A percentile compares a stretch with the other conserved stretches of the same genome.
Evolutionary conservation across 1,284 basidiomycete species (phyloP).

Genomic region (Malassezia obtusa): DNA sequence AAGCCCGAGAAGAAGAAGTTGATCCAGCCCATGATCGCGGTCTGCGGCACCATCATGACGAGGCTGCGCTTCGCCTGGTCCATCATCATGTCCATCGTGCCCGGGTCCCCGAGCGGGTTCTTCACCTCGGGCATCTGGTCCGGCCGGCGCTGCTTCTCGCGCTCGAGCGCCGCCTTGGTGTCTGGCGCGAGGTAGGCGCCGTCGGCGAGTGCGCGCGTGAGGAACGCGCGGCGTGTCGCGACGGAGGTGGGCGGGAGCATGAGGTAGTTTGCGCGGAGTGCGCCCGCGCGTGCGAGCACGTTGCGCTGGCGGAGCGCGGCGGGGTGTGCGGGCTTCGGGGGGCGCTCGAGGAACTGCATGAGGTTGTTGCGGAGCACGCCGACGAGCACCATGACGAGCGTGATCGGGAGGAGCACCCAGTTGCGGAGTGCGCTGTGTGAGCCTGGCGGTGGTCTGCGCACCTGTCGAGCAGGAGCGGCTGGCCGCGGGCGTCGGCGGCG

Average conservation of each 20-base stretch:
- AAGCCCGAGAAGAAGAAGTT: constrained; percentile 99
- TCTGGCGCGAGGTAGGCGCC: constrained; percentile 38
- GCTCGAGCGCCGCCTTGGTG: constrained; percentile 11
- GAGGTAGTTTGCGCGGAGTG: constrained; percentile 33
- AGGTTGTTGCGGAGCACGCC: constrained; percentile 90
- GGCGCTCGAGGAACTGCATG: constrained; percentile 69
- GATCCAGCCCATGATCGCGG: constrained; percentile 99
- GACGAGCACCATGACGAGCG: constrained; percentile 93
- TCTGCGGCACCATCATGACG: constrained; percentile 57
- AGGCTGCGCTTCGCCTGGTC: constrained; percentile 97
- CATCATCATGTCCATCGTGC: constrained; percentile 97
- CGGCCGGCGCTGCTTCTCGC: constrained; percentile 1
- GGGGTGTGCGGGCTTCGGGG: constrained; percentile 69
- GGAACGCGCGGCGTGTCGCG: constrained; percentile 25
- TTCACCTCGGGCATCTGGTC: constrained; percentile 45
- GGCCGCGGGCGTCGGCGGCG: not conserved
- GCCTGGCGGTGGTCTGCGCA: not conserved
- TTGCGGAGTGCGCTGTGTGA: constrained; percentile 46
- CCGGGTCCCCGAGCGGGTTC: constrained; percentile 68
- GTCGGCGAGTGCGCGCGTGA: constrained; percentile 27
- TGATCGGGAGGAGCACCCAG: constrained; percentile 84
- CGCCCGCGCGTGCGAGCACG: constrained; percentile 28
- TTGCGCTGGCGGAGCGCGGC: constrained; percentile 76
- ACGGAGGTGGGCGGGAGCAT: constrained; percentile 34
- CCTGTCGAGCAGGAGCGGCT: constrained; percentile 15